Conservation (phyloP, 495 filamentous ascomycete genomes). For the Haplographium delicatum region DNA sequence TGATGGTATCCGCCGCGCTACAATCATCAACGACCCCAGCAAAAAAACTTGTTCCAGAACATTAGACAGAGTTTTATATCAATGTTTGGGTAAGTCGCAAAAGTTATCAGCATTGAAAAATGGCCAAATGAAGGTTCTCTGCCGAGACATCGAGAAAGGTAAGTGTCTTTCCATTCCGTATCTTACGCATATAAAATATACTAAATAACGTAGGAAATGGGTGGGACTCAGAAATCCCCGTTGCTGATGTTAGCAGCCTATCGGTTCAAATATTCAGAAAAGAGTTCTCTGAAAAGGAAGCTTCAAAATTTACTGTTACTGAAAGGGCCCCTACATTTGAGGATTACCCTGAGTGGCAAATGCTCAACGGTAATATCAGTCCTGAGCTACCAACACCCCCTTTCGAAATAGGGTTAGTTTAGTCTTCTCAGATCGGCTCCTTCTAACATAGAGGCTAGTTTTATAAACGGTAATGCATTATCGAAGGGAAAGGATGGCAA, state of each 20-base stretch:
- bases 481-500: no score
- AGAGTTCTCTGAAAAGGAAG: no score
- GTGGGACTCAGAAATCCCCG: no score
- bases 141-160: conserved; percentile 8
- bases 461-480: not conserved
- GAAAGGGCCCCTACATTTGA: conserved; percentile 1
- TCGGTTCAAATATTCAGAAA: no score
- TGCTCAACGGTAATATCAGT: not conserved
- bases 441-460: not conserved
- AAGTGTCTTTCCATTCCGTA: not conserved
- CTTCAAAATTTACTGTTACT: no score
- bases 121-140: conserved; percentile 13
- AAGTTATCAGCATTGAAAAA: no score
- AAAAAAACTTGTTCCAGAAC: no score
- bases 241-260: no score
- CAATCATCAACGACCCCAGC: not conserved
- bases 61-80: conserved; percentile 9
- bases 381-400: not conserved
- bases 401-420: conserved; percentile 15
- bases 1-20: conserved; percentile 18
- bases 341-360: conserved; percentile 3
- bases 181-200: no score
- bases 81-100: no score
- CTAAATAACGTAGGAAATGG: no score
- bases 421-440: no score